Evolutionary conservation across 2,329 filamentous ascomycete genomes (phyloP), one percentile per base, ranked within the genome.

Genomic region (Fusarium robinianum): DNA sequence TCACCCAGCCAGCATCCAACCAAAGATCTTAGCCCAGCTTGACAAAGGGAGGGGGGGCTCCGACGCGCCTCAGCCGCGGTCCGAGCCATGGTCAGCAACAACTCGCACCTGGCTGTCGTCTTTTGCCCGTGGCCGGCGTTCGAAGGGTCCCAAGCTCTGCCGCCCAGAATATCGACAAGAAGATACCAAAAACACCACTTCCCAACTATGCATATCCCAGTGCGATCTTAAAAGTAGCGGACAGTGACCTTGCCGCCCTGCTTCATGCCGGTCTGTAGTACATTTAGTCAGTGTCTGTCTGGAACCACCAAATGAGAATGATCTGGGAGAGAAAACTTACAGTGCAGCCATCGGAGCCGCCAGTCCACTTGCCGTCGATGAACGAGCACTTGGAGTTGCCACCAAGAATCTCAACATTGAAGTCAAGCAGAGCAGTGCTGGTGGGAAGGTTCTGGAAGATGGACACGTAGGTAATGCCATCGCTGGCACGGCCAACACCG

Each of bases 381-480:
- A 85, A 85, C 55, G 77, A 81, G 79, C 89, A 95, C 35, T 69
- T 60, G 34, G 61, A 64, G 54, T 64, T 72, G 41, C 75, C 85
- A 41, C 89, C 90, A 29, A 64, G 73, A 57, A 96, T 86, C 61
- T 84, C 80, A 63, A 96, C 82, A 65, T 86, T 87, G 74, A 87
- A 96, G 68, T 90, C 78, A 25, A 96, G 83, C 50, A 74, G 69
- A 24, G 81, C 83, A 12, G 69, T 66, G 59, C 82, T 89, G 42
- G 88, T 95, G 5, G 90, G 90, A 49, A 72, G 63, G 75, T 97
- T 96, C 66, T 84, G 83, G 78, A 92, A 90, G 68, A 96, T 81
- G 35, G 88, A 90, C 48, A 96, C 73, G 75, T 82, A 97, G 27
- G 86, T 94, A 51, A 70, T 72, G 63, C 86, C 83, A 60, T 77